A percentile compares a stretch with the other conserved stretches of the same genome.
Conservation (phyloP, 352 stramenopile genomes). For the Pythium rhizo-oryzae region DNA sequence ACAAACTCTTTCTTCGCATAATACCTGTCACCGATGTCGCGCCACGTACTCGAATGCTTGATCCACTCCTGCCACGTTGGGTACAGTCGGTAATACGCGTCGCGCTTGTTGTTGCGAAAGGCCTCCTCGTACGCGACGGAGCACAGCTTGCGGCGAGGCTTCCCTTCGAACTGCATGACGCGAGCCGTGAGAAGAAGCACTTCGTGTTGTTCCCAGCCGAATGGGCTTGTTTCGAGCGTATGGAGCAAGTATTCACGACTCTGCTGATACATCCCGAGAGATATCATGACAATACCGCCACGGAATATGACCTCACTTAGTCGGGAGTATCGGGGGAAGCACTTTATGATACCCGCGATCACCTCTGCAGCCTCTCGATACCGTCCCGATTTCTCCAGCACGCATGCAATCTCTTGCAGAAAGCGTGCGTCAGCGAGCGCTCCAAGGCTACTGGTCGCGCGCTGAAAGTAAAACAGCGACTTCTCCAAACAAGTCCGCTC, state of each 20-base stretch:
- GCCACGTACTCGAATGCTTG: slow-evolving; percentile 51
- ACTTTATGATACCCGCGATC: slow-evolving; percentile 53
- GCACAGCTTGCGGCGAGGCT: slow-evolving; percentile 40
- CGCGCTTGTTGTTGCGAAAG: slow-evolving; percentile 50
- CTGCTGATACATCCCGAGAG: slow-evolving; percentile 61
- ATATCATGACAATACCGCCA: slow-evolving; percentile 59
- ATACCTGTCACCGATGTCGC: slow-evolving; percentile 51
- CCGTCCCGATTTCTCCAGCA: slow-evolving; percentile 44
- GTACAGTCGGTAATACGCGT: slow-evolving; percentile 31
- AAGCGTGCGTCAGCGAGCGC: slow-evolving; percentile 56
- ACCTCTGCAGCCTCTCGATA: slow-evolving; percentile 56
- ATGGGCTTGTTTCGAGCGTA: slow-evolving; percentile 50
- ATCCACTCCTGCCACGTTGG: slow-evolving; percentile 68
- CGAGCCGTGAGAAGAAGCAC: slow-evolving; percentile 63
- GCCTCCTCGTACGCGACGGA: slow-evolving; percentile 71
- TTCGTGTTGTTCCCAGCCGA: slow-evolving; percentile 54
- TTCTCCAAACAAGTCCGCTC: slow-evolving; percentile 42
- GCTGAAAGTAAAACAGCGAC: slow-evolving; percentile 52
- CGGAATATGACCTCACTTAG: slow-evolving; percentile 69
- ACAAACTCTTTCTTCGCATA: slow-evolving; percentile 50
- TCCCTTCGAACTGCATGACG: slow-evolving; percentile 60
- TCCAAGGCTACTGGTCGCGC: slow-evolving; percentile 45
- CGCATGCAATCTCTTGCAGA: slow-evolving; percentile 59
- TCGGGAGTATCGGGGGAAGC: slow-evolving; percentile 57
- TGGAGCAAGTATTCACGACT: slow-evolving; percentile 73